phyloP scores from a whole-genome alignment of 768 basidiomycete genomes.

The Glaciozyma martinii region DNA sequence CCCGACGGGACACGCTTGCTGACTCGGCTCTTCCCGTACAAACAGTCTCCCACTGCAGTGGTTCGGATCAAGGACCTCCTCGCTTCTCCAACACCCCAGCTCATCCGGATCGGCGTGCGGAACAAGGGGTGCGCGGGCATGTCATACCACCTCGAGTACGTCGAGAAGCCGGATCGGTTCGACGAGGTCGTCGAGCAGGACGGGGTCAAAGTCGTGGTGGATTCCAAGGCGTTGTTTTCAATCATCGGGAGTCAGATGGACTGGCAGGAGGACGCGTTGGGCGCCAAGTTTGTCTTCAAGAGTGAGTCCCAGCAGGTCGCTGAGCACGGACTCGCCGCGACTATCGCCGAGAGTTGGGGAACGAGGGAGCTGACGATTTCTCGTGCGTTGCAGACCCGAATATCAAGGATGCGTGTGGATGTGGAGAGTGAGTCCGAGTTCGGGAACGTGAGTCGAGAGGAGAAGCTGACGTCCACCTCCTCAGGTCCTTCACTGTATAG shows the following conservation, averaged over 20 bases:
- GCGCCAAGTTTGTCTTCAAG: slow-evolving; percentile 47
- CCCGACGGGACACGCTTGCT: neutral
- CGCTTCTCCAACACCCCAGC: slow-evolving; percentile 63
- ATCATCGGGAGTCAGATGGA: slow-evolving; percentile 99
- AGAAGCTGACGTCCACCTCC: neutral
- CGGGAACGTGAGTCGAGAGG: neutral
- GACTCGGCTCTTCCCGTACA: neutral
- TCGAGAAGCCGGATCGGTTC: slow-evolving; percentile 77
- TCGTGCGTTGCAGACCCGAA: slow-evolving; percentile 71
- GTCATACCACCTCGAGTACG: slow-evolving; percentile 87
- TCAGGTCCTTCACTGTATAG: slow-evolving; percentile 10
- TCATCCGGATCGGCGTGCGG: slow-evolving; percentile 87
- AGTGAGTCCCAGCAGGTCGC: slow-evolving; percentile 6
- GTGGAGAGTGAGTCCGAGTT: slow-evolving; percentile 56
- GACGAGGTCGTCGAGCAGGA: slow-evolving; percentile 97
- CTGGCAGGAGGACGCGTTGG: slow-evolving; percentile 87
- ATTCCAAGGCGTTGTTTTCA: slow-evolving; percentile 91
- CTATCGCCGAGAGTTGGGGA: neutral
- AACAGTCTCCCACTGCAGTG: slow-evolving; percentile 71
- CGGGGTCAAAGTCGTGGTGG: slow-evolving; percentile 84
- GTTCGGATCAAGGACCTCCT: slow-evolving; percentile 61
- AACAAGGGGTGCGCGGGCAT: slow-evolving; percentile 96
- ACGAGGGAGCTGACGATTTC: too few species aligned
- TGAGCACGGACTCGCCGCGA: too few species aligned
- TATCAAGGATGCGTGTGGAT: slow-evolving; percentile 88